Conservation (phyloP, 495 filamentous ascomycete genomes). For the Lophiotrema nucula region DNA sequence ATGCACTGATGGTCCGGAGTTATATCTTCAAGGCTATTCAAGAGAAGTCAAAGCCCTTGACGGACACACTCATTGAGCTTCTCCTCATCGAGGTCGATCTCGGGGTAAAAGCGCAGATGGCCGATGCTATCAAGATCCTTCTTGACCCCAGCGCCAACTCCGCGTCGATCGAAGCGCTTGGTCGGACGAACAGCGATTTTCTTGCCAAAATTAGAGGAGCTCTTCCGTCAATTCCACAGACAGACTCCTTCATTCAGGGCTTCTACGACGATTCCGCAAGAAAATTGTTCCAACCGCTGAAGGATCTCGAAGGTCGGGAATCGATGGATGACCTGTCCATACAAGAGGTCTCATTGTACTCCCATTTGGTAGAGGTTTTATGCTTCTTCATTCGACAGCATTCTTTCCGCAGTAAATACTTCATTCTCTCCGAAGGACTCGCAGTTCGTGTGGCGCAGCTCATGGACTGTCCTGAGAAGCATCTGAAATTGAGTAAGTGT, state of each 20-base stretch:
- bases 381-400: constrained; percentile 94
- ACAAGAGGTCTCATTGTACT: constrained; percentile 82
- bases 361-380: constrained; percentile 89
- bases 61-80: constrained; percentile 90
- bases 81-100: constrained; percentile 88
- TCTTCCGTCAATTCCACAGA: constrained; percentile 64
- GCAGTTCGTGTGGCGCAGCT: constrained; percentile 80
- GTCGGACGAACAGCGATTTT: constrained; percentile 68
- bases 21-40: constrained; percentile 90
- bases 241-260: constrained; percentile 75
- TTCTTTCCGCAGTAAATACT: constrained; percentile 79
- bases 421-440: constrained; percentile 78
- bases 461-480: constrained; percentile 82
- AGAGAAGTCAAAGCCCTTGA: constrained; percentile 81
- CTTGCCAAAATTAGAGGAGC: constrained; percentile 57
- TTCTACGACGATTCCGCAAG: constrained; percentile 90
- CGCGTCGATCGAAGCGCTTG: constrained; percentile 57
- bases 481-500: constrained; percentile 79
- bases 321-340: constrained; percentile 61
- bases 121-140: constrained; percentile 91
- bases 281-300: constrained; percentile 82
- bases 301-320: constrained; percentile 69
- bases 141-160: constrained; percentile 72
- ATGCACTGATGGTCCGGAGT: constrained; percentile 86
- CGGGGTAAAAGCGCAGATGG: constrained; percentile 92